A percentile compares a stretch with the other conserved stretches of the same genome.
Evolutionary conservation across 345 rosid species (phyloP).

Genomic region (Cardamine occulta): DNA sequence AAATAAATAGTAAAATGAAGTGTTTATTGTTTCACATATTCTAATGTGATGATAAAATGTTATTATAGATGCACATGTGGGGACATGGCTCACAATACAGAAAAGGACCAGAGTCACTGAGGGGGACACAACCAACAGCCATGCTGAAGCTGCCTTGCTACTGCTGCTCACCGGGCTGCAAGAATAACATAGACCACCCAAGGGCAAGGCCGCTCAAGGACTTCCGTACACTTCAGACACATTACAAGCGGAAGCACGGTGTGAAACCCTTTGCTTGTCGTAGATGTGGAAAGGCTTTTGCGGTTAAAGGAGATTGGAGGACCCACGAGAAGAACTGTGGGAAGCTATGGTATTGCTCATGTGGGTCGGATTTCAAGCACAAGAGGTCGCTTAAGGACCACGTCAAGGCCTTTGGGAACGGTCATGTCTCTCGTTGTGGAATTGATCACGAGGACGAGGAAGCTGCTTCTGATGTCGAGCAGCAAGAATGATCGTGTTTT

Average conservation of each 20-base stretch:
- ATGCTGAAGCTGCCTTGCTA: conserved; percentile 95
- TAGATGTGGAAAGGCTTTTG: conserved; percentile 92
- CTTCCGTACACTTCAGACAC: conserved; percentile 98
- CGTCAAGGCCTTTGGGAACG: conserved; percentile 79
- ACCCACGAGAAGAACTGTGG: conserved; percentile 99
- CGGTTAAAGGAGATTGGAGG: conserved; percentile 98
- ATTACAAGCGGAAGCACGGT: conserved; percentile 96
- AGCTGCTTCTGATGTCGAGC: conserved; percentile 75
- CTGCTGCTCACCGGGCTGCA: conserved; percentile 94
- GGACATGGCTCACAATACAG: conserved; percentile 98
- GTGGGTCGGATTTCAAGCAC: conserved; percentile 97
- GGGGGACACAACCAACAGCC: conserved; percentile 95
- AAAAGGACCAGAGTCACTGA: conserved; percentile 91
- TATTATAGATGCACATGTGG: conserved; percentile 98
- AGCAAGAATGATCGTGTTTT: conserved; percentile 41
- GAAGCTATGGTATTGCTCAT: conserved; percentile 91
- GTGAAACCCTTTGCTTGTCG: conserved; percentile 92
- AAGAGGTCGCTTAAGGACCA: conserved; percentile 96
- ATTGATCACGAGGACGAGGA: conserved; percentile 74
- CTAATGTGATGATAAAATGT: neutral
- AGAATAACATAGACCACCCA: conserved; percentile 94
- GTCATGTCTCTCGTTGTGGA: conserved; percentile 74
- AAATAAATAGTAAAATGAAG: conserved; percentile 4
- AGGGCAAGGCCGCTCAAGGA: conserved; percentile 89
- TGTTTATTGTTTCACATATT: neutral